Percentiles rank a stretch among this genome's conserved stretches.
Conservation (phyloP, 148 eudicot genomes). For the Persicaria tinctoria region DNA sequence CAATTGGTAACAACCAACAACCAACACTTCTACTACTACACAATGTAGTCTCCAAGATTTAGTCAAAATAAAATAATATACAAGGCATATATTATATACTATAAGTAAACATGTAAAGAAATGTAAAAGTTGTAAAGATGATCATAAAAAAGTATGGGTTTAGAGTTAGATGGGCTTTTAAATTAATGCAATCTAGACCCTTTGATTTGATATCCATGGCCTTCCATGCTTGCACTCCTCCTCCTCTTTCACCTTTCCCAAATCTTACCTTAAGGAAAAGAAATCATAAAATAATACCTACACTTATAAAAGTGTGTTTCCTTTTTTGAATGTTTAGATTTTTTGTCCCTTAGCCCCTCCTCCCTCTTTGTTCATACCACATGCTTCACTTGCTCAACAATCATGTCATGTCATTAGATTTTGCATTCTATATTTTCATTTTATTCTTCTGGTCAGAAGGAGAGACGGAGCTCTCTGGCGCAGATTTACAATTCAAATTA, state of each 20-base stretch:
- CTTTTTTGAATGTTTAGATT: neutral
- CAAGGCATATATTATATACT: no score
- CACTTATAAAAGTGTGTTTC: conserved; percentile 5
- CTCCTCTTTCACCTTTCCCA: conserved; percentile 1
- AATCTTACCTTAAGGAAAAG: conserved; percentile 2
- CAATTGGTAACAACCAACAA: neutral
- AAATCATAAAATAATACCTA: neutral
- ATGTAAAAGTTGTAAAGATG: no score
- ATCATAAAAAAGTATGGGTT: no score
- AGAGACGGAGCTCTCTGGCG: neutral
- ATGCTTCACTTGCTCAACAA: neutral
- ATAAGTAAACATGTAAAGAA: no score
- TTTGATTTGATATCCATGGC: neutral
- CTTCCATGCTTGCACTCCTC: conserved; percentile 12
- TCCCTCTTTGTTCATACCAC: conserved; percentile 1
- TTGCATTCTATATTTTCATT: neutral
- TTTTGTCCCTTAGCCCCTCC: neutral
- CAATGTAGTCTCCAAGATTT: neutral
- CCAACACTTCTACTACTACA: neutral
- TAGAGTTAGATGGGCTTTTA: neutral
- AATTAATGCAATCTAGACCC: neutral
- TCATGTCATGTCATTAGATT: neutral
- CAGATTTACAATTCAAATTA: neutral
- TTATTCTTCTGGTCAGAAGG: neutral
- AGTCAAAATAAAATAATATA: no score